Conservation (phyloP, 148 eudicot species). For the Silene latifolia region DNA sequence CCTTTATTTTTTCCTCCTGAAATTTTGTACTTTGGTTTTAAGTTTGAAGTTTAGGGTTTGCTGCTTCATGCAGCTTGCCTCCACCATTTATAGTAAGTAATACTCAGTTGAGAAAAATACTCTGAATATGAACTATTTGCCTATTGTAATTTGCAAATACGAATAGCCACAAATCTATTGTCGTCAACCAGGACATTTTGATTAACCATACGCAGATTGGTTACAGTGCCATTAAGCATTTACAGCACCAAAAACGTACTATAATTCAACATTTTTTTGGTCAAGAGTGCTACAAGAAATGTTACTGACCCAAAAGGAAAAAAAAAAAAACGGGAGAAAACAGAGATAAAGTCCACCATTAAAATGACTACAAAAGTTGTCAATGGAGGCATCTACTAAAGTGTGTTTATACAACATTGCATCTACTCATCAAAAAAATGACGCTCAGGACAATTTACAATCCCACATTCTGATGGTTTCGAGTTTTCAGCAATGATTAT, state of each 20-base stretch:
- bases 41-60: too few relatives aligned
- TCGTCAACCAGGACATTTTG: too few relatives aligned
- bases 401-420: conserved; percentile 2
- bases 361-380: not conserved
- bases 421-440: not conserved
- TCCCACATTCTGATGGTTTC: not conserved
- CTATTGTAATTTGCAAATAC: too few relatives aligned
- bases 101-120: too few relatives aligned
- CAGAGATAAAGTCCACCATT: not conserved
- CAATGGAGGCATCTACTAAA: not conserved
- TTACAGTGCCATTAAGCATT: not conserved
- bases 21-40: too few relatives aligned
- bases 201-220: too few relatives aligned
- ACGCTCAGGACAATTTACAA: not conserved
- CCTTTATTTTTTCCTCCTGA: too few relatives aligned
- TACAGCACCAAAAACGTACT: not conserved
- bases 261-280: not conserved
- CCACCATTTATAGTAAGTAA: too few relatives aligned
- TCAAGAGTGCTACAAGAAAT: not conserved
- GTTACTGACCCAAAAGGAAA: not conserved
- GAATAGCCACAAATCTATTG: too few relatives aligned
- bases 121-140: too few relatives aligned
- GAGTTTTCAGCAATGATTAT: not conserved
- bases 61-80: too few relatives aligned
- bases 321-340: not conserved